Percentiles rank a stretch among this genome's conserved stretches.
These are phyloP conservation scores for Taiozyma sp. DNA, from an alignment of 1,139 yeast species.

Conservation along the genomic window DNA sequence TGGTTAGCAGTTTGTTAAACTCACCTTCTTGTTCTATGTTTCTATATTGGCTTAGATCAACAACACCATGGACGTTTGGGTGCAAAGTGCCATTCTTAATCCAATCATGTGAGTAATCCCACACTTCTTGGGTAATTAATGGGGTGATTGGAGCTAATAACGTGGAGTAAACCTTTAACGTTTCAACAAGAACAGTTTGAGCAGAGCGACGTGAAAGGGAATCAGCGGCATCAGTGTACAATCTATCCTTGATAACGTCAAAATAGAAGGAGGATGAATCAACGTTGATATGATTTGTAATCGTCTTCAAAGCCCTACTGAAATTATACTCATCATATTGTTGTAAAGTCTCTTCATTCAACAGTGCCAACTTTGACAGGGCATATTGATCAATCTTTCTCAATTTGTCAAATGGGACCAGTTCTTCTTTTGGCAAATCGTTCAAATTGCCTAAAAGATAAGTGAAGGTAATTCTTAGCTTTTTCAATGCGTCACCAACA, in stretches of 20 bases:
- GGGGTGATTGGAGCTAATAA: conserved; percentile 82
- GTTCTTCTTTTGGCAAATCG: conserved; percentile 27
- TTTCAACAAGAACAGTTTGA: conserved; percentile 65
- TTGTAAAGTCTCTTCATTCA: conserved; percentile 39
- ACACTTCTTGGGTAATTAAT: conserved; percentile 78
- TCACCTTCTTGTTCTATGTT: conserved; percentile 27
- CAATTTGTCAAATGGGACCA: conserved; percentile 35
- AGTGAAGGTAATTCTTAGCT: conserved; percentile 76
- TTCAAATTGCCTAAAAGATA: conserved; percentile 75
- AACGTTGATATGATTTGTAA: conserved; percentile 71
- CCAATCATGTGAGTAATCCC: conserved; percentile 50
- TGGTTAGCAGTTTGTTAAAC: conserved; percentile 34
- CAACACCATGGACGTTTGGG: conserved; percentile 46
- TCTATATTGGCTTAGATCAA: conserved; percentile 37
- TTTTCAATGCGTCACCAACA: conserved; percentile 77
- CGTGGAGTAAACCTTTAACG: conserved; percentile 58
- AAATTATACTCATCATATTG: conserved; percentile 59
- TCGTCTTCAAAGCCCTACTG: conserved; percentile 54
- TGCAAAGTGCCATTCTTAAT: conserved; percentile 35
- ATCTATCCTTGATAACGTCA: conserved; percentile 78
- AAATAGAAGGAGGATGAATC: conserved; percentile 81
- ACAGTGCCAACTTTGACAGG: conserved; percentile 47
- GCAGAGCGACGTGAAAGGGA: conserved; percentile 57
- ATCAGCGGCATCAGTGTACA: conserved; percentile 60
- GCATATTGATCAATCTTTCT: conserved; percentile 62